Conservation (phyloP, 2,329 filamentous ascomycete genomes). For the Penicillium sp. region DNA sequence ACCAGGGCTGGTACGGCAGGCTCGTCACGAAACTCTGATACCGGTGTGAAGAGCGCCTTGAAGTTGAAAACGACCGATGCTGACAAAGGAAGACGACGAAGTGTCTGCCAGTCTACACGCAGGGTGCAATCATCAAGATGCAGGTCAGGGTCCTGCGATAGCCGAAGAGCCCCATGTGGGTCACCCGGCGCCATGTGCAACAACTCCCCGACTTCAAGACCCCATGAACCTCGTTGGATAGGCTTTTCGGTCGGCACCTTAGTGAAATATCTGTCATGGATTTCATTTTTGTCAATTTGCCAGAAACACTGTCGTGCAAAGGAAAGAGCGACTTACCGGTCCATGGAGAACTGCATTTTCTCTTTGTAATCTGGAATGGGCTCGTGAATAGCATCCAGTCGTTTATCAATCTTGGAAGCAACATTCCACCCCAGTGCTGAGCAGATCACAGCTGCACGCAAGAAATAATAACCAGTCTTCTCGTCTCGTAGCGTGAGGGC, state of each 20-base stretch:
- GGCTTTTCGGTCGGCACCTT: slow-evolving; percentile 72
- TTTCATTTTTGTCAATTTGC: neutral
- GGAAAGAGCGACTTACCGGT: slow-evolving; percentile 56
- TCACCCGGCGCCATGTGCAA: slow-evolving; percentile 73
- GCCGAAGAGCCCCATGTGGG: slow-evolving; percentile 62
- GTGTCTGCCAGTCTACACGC: slow-evolving; percentile 85
- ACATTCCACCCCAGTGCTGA: slow-evolving; percentile 80
- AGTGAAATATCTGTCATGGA: slow-evolving; percentile 66
- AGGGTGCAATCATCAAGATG: slow-evolving; percentile 62
- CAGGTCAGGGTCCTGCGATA: slow-evolving; percentile 58
- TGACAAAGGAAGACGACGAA: slow-evolving; percentile 74
- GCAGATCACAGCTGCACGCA: slow-evolving; percentile 76
- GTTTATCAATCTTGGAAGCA: slow-evolving; percentile 69
- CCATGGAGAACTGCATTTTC: slow-evolving; percentile 87
- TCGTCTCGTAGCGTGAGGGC: slow-evolving; percentile 72
- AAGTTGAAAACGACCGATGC: slow-evolving; percentile 82
- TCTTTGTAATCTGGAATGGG: slow-evolving; percentile 80
- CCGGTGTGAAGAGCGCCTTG: slow-evolving; percentile 78
- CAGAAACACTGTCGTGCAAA: neutral
- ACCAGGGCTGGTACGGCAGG: slow-evolving; percentile 70
- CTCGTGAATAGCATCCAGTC: slow-evolving; percentile 69
- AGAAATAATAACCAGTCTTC: slow-evolving; percentile 68
- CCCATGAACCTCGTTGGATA: slow-evolving; percentile 84
- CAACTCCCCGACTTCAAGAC: slow-evolving; percentile 72
- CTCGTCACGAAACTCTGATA: slow-evolving; percentile 69